Percentiles rank a stretch among this genome's conserved stretches.
Conservation (phyloP, 179 eudicot species). For the Pouteria campechiana region DNA sequence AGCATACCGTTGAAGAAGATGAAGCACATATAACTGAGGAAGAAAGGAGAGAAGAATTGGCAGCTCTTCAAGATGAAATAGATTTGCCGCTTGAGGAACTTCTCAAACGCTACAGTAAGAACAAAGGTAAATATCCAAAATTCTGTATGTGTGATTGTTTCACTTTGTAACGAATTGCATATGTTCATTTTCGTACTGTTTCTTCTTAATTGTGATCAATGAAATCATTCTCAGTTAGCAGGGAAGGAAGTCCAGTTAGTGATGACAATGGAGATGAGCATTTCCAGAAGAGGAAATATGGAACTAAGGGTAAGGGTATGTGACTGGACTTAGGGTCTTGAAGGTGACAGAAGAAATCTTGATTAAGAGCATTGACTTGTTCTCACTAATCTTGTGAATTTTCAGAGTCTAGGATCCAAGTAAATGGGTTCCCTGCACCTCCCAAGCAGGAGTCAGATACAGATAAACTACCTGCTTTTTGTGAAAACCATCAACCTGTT, state of each 20-base stretch:
- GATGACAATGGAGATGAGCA: conserved; percentile 9
- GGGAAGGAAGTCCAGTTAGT: conserved; percentile 31
- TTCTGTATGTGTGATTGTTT: background rate
- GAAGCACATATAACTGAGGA: conserved; percentile 88
- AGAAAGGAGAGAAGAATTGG: conserved; percentile 82
- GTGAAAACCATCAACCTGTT: too few relatives aligned
- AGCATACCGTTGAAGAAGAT: conserved; percentile 89
- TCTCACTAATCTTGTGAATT: too few relatives aligned
- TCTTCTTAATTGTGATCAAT: conserved; percentile 1
- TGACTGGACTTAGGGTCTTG: too few relatives aligned
- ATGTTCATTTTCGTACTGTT: background rate
- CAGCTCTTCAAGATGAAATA: conserved; percentile 68
- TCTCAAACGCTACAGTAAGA: conserved; percentile 51
- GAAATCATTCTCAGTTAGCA: conserved; percentile 26
- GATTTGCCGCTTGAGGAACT: conserved; percentile 86
- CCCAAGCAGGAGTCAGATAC: too few relatives aligned
- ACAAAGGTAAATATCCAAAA: conserved; percentile 42
- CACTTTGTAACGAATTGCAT: background rate
- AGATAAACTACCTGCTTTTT: too few relatives aligned
- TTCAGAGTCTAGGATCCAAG: too few relatives aligned
- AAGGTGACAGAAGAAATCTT: too few relatives aligned
- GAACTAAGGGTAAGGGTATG: conserved; percentile 14
- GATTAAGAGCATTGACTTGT: too few relatives aligned
- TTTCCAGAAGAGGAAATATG: conserved; percentile 10
- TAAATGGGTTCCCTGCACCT: too few relatives aligned